These are phyloP conservation scores for Claviceps spartinae DNA, from an alignment of 2,329 filamentous ascomycete species.

Conservation along the genomic window DNA sequence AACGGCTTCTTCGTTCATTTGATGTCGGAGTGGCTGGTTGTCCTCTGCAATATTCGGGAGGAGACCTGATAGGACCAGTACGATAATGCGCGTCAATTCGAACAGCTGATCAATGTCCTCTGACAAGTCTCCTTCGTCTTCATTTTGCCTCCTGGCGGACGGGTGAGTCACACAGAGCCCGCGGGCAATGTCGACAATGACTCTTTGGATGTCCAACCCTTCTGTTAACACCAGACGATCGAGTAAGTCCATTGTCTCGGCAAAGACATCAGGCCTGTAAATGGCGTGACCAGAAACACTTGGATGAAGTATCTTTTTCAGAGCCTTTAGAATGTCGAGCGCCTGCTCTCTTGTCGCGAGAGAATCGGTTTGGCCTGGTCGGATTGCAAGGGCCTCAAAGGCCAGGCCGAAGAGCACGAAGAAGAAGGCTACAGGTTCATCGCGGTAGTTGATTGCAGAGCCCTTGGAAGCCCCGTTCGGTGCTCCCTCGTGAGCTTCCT, in stretches of 20 bases:
- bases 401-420: constrained; percentile 95
- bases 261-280: constrained; percentile 89
- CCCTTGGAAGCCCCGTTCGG: constrained; percentile 43
- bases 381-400: constrained; percentile 85
- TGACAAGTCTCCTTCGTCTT: constrained; percentile 64
- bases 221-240: constrained; percentile 89
- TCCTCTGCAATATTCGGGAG: constrained; percentile 67
- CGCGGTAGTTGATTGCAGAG: constrained; percentile 88
- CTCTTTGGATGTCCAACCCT: constrained; percentile 71
- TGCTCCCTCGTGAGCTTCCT: constrained; percentile 39
- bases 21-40: constrained; percentile 53
- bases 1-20: constrained; percentile 78
- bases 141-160: constrained; percentile 49
- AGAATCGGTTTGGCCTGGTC: constrained; percentile 37
- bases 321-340: constrained; percentile 73
- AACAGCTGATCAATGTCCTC: constrained; percentile 98
- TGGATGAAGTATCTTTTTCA: constrained; percentile 90
- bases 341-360: constrained; percentile 66
- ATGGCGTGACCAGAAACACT: constrained; percentile 93
- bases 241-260: constrained; percentile 91
- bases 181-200: constrained; percentile 88
- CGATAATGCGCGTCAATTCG: constrained; percentile 90
- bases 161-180: constrained; percentile 85
- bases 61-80: constrained; percentile 76
- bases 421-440: constrained; percentile 96